Conservation (phyloP, 2,329 filamentous ascomycete genomes). For the Drechslerella coelobrocha region DNA sequence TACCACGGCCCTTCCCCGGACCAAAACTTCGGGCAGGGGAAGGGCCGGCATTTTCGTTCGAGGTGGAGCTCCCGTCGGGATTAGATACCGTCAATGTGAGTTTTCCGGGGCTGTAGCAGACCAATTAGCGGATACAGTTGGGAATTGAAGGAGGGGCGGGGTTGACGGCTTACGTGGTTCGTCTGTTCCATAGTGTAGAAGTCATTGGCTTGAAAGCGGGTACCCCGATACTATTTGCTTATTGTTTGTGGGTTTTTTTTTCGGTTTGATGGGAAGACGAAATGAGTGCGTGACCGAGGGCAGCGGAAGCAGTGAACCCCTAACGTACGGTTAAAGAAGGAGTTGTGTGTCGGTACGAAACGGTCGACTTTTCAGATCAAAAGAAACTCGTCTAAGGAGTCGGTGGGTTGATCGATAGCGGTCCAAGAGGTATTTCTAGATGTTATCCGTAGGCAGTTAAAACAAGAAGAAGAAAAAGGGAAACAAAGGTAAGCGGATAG, state of each 20-base stretch:
- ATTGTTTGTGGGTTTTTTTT: no score
- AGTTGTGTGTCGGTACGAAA: background rate
- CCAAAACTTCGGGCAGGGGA: constrained; percentile 38
- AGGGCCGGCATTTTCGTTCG: constrained; percentile 22
- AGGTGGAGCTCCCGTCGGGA: constrained; percentile 1
- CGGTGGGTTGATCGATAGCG: constrained; percentile 16
- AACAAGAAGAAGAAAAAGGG: background rate
- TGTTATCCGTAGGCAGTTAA: constrained; percentile 3
- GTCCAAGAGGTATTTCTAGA: background rate
- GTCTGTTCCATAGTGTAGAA: constrained; percentile 49
- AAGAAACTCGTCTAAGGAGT: constrained; percentile 20
- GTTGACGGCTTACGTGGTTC: constrained; percentile 32
- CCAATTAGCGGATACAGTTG: background rate
- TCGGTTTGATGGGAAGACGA: no score
- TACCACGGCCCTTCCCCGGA: constrained; percentile 30
- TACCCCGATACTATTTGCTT: constrained; percentile 5
- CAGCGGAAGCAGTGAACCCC: constrained; percentile 12
- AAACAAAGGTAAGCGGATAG: background rate
- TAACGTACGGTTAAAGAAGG: constrained; percentile 18
- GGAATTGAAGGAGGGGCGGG: background rate
- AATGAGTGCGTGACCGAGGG: constrained; percentile 5
- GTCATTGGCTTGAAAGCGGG: constrained; percentile 32
- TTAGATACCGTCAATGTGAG: constrained; percentile 39
- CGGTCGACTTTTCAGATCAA: constrained; percentile 2
- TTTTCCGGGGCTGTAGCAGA: constrained; percentile 34